Evolutionary conservation across 108 stramenopile genomes (phyloP).

Genomic region (Cyclotella kingstonii): DNA sequence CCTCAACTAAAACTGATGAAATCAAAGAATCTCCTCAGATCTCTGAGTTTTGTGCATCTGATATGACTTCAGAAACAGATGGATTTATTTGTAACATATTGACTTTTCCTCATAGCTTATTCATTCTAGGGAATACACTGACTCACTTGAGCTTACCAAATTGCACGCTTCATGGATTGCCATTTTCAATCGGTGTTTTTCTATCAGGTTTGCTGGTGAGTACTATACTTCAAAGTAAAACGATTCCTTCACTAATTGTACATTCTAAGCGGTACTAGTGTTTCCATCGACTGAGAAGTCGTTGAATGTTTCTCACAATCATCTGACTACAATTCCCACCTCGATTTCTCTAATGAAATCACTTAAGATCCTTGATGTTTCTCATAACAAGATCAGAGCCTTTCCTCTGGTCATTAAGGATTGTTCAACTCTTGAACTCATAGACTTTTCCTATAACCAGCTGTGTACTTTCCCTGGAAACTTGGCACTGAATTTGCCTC

Average conservation of each 20-base stretch:
- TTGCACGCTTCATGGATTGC: constrained; percentile 21
- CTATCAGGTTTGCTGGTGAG: constrained; percentile 36
- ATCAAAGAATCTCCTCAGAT: background rate
- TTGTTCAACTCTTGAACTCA: constrained; percentile 26
- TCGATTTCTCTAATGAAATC: constrained; percentile 17
- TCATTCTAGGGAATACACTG: constrained; percentile 25
- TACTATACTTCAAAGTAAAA: background rate
- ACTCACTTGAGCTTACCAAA: constrained; percentile 9
- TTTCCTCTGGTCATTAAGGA: constrained; percentile 20
- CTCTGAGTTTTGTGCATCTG: constrained; percentile 7
- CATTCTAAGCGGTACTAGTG: background rate
- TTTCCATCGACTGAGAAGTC: constrained; percentile 10
- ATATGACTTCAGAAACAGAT: background rate
- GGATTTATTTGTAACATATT: too few relatives aligned
- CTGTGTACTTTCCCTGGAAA: constrained; percentile 24
- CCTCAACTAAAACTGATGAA: background rate
- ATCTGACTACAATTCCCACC: constrained; percentile 15
- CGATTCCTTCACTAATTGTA: background rate
- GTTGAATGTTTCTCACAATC: constrained; percentile 35
- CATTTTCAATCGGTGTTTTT: constrained; percentile 29
- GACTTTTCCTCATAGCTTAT: constrained; percentile 32
- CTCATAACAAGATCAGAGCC: constrained; percentile 20
- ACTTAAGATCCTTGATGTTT: constrained; percentile 34
- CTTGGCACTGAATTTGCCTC: constrained; percentile 32
- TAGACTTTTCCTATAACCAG: constrained; percentile 42